Conservation (phyloP, 768 basidiomycete species). For the Sporobolomyces phaffii region DNA sequence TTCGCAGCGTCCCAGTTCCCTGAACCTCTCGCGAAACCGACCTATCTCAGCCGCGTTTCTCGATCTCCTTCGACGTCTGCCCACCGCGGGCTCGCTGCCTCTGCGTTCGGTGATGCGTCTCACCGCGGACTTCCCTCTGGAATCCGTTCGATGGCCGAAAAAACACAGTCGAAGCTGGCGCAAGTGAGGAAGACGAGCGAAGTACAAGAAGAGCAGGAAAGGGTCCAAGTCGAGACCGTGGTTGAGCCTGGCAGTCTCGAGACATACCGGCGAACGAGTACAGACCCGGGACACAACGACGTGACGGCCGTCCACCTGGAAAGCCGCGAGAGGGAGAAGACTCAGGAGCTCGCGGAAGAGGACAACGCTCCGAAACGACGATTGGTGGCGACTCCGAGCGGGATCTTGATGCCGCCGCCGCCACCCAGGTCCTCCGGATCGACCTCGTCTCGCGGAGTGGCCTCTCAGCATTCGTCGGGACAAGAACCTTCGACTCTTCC, state of each 20-base stretch:
- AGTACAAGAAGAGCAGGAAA: not conserved
- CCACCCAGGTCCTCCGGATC: not conserved
- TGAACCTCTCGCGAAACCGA: not conserved
- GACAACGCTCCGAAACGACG: not conserved
- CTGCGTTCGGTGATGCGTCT: not conserved
- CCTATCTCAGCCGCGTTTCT: not conserved
- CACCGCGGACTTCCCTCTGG: not conserved
- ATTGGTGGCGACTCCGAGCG: constrained; percentile 1
- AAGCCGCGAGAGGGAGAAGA: not conserved
- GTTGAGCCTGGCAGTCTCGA: too few relatives aligned
- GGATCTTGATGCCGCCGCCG: constrained; percentile 25
- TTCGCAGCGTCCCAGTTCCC: not conserved
- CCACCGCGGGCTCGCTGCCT: not conserved
- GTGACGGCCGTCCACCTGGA: too few relatives aligned
- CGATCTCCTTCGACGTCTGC: not conserved
- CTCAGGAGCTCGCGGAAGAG: not conserved
- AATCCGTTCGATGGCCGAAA: not conserved
- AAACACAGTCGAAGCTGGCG: not conserved
- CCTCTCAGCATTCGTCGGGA: not conserved
- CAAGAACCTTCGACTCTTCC: not conserved
- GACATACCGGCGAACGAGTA: too few relatives aligned
- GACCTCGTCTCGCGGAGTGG: not conserved
- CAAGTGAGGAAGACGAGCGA: not conserved
- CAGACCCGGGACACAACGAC: too few relatives aligned
- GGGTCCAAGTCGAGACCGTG: not conserved